Evolutionary conservation across 495 filamentous ascomycete species (phyloP), one percentile per base, ranked within the genome.

Genomic region (Penicilliopsis zonata): DNA sequence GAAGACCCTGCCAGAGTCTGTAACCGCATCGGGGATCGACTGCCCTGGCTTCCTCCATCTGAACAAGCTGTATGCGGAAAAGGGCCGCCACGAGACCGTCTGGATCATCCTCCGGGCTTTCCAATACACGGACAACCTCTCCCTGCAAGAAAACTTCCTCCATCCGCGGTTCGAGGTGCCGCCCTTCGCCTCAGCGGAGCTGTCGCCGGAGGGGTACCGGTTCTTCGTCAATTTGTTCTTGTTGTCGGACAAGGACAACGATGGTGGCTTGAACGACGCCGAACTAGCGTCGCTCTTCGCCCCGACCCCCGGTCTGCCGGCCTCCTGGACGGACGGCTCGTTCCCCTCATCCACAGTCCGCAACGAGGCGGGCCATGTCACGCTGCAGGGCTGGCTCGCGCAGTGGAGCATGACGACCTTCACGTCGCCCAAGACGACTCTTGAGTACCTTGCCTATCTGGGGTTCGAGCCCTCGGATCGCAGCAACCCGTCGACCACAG

Each of bases 381-480:
- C 90, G 3, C 69, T 96, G 2, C 90, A 98, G 54, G 90, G 90
- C 3, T 98, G 90, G 90, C 70, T 98, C 12, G 92, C 90, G 3
- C 90, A 98, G 42, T 98, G 90, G 90, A 94, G 86, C 55, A 98
- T 98, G 90, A 98, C 92, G 0, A 98, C 90, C 2, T 98, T 96
- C 45, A 72, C 86, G 30, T 86, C 90, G 18, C 88, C 92, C 10
- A 88, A 86, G 49, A 96, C 86, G 0, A 96, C 90, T 0, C 61
- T 98, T 2, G 83, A 88, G 39, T 98, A 98, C 47, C 70, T 98
- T 7, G 92, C 90, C 5, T 96, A 94, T 45, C 73, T 98, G 2
- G 90, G 90, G 7, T 98, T 94, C 47, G 71, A 75, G 26, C 72
- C 76, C 9, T 77, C 75, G 16, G 72, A 75, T 18, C 69, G 74